phyloP scores from a whole-genome alignment of 2,329 filamentous ascomycete species.

The Paracoccidioides brasiliensis region DNA sequence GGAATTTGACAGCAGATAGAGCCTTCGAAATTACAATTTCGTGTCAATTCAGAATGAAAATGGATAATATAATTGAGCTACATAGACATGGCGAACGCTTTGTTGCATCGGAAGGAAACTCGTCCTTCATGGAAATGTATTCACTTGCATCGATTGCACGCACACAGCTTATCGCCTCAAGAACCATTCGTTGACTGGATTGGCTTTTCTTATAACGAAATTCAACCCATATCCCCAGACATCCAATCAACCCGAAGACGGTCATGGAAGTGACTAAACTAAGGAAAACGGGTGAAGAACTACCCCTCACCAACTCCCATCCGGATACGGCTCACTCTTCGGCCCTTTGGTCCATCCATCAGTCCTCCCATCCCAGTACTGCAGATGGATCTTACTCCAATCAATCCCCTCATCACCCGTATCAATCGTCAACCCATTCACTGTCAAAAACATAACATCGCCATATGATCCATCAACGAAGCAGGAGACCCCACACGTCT shows the following conservation, averaged over 20 bases:
- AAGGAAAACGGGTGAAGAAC: not conserved
- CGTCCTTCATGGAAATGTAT: too few relatives aligned
- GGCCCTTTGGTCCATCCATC: conserved; percentile 5
- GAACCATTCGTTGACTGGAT: not conserved
- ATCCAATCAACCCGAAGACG: too few relatives aligned
- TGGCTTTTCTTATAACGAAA: too few relatives aligned
- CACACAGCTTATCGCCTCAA: not conserved
- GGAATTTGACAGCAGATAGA: too few relatives aligned
- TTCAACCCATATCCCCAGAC: too few relatives aligned
- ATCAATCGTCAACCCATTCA: conserved; percentile 10
- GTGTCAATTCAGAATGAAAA: too few relatives aligned
- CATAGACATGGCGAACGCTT: too few relatives aligned
- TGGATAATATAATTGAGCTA: too few relatives aligned
- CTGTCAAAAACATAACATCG: not conserved
- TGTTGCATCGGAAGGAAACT: too few relatives aligned
- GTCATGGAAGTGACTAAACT: not conserved
- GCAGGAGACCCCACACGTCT: conserved; percentile 8
- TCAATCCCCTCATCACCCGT: conserved; percentile 4
- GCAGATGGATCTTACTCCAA: conserved; percentile 7
- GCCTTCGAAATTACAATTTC: too few relatives aligned
- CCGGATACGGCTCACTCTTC: conserved; percentile 5
- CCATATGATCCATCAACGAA: not conserved
- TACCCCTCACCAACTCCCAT: conserved; percentile 6
- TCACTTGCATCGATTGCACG: too few relatives aligned
- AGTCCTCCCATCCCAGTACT: conserved; percentile 8